phyloP scores from a whole-genome alignment of 495 filamentous ascomycete genomes.

The Neurospora sublineolata region DNA sequence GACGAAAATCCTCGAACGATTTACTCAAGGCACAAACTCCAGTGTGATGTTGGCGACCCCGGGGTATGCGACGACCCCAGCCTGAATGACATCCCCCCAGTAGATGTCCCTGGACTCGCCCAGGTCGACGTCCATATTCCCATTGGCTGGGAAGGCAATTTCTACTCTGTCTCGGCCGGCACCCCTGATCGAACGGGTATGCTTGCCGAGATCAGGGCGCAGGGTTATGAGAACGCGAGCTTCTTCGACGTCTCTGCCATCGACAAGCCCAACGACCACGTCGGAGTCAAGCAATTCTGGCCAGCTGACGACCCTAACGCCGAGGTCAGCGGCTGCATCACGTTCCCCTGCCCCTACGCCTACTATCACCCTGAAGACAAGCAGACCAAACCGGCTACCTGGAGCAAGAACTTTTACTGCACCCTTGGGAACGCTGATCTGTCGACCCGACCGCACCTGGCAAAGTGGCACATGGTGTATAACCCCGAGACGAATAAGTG shows the following conservation, averaged over 20 bases:
- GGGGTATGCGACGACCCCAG: constrained; percentile 12
- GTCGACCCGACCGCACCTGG: neutral
- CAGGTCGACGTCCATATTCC: constrained; percentile 26
- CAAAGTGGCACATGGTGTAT: neutral
- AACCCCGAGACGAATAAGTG: neutral
- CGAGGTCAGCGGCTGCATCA: constrained; percentile 32
- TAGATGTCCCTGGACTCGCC: constrained; percentile 22
- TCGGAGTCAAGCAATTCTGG: constrained; percentile 36
- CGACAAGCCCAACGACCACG: constrained; percentile 34
- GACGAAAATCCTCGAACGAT: constrained; percentile 34
- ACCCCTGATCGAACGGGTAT: constrained; percentile 29
- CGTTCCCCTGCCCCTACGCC: constrained; percentile 35
- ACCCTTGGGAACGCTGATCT: constrained; percentile 25
- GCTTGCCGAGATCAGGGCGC: constrained; percentile 41
- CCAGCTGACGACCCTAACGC: constrained; percentile 17
- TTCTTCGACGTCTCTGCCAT: constrained; percentile 47
- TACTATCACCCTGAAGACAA: constrained; percentile 40
- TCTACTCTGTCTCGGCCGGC: constrained; percentile 31
- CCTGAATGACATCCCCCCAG: constrained; percentile 7
- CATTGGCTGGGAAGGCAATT: constrained; percentile 36
- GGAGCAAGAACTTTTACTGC: constrained; percentile 24
- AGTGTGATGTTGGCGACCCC: neutral
- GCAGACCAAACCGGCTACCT: constrained; percentile 31
- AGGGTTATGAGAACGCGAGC: constrained; percentile 28
- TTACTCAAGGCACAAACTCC: constrained; percentile 22